A percentile compares a stretch with the other conserved stretches of the same genome.
phyloP scores from a whole-genome alignment of 2,329 filamentous ascomycete genomes.

The Claviceps arundinis region DNA sequence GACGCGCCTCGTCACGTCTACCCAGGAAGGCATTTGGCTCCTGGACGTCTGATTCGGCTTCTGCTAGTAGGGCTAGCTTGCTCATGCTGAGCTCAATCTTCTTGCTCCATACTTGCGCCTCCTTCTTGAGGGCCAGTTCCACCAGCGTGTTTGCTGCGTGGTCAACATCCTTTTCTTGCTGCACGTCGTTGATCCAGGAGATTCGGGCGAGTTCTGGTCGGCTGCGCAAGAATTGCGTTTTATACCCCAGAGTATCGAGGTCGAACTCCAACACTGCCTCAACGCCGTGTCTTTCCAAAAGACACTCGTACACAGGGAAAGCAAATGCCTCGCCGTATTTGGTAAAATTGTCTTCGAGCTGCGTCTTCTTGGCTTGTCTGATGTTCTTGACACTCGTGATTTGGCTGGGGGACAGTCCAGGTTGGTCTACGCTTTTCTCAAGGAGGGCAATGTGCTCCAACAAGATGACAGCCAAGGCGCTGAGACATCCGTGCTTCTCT shows the following conservation, averaged over 20 bases:
- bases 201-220: conserved; percentile 62
- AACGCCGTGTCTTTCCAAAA: conserved; percentile 55
- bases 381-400: conserved; percentile 18
- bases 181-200: conserved; percentile 89
- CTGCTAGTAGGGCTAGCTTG: conserved; percentile 66
- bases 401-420: conserved; percentile 16
- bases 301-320: conserved; percentile 65
- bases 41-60: conserved; percentile 23
- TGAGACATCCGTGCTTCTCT: conserved; percentile 42
- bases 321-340: conserved; percentile 54
- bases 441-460: conserved; percentile 37
- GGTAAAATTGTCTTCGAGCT: conserved; percentile 42
- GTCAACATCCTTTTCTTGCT: conserved; percentile 59
- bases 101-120: conserved; percentile 80
- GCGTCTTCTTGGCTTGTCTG: conserved; percentile 28
- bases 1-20: conserved; percentile 20
- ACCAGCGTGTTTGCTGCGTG: conserved; percentile 60
- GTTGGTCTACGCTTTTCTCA: conserved; percentile 15
- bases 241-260: conserved; percentile 51
- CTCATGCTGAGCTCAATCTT: conserved; percentile 84
- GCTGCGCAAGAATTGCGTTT: conserved; percentile 67
- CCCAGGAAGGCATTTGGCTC: conserved; percentile 23
- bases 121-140: conserved; percentile 53
- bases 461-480: conserved; percentile 42
- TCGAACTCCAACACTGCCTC: conserved; percentile 58